Percentiles rank a stretch among this genome's conserved stretches.
Evolutionary conservation across 2,329 filamentous ascomycete species (phyloP).

Genomic region (Botrytis elliptica): DNA sequence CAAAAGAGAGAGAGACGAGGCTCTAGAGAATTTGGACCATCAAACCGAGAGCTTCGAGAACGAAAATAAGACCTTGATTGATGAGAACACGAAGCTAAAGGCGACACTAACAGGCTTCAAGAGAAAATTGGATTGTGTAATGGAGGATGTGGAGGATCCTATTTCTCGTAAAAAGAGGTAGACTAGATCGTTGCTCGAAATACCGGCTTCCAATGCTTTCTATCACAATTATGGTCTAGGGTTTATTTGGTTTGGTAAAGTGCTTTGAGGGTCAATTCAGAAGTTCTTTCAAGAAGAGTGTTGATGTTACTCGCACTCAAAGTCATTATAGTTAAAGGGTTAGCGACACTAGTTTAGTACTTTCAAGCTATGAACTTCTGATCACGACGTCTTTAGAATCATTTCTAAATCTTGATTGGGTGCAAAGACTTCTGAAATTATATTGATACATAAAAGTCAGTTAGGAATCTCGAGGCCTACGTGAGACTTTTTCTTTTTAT

Average conservation of each 20-base stretch:
- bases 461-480: neutral
- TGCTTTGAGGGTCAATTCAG: neutral
- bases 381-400: neutral
- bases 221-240: too few relatives aligned
- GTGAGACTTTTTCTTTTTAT: neutral
- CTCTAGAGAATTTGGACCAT: neutral
- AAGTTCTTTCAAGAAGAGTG: neutral
- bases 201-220: too few relatives aligned
- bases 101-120: neutral
- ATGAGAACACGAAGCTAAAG: neutral
- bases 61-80: neutral
- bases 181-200: neutral
- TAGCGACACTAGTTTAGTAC: neutral
- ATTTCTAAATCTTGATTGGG: accelerated
- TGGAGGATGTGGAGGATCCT: neutral
- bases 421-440: accelerated
- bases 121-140: neutral
- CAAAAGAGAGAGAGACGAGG: neutral
- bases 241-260: neutral
- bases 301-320: neutral
- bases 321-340: neutral
- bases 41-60: neutral
- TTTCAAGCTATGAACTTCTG: neutral
- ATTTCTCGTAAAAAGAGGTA: neutral
- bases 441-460: neutral